A percentile compares a stretch with the other conserved stretches of the same genome.
These are phyloP conservation scores for Blastocystis sp. DNA, from an alignment of 352 stramenopile genomes.

Conservation along the genomic window DNA sequence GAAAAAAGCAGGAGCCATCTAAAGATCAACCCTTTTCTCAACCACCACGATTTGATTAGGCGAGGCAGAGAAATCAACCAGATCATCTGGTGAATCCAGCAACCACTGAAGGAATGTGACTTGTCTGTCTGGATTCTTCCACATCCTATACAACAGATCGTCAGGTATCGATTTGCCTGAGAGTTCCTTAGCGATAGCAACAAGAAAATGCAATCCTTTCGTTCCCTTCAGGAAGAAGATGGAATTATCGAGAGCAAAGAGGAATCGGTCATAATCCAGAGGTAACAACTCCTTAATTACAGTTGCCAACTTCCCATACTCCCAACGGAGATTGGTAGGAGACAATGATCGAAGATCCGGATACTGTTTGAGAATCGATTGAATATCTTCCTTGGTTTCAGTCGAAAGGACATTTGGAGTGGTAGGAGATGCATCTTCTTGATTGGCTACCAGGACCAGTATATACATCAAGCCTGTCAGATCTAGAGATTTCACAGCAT, in stretches of 20 bases:
- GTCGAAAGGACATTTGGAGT: background rate
- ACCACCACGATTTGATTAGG: conserved; percentile 15
- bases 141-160: background rate
- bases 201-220: background rate
- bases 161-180: background rate
- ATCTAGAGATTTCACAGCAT: background rate
- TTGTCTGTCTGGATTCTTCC: conserved; percentile 12
- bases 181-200: background rate
- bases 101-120: background rate
- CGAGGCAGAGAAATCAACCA: background rate
- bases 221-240: background rate
- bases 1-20: background rate
- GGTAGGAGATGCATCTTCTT: background rate
- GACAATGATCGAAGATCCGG: background rate
- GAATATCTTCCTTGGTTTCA: background rate
- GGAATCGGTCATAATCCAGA: background rate
- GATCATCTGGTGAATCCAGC: background rate
- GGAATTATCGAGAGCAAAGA: background rate
- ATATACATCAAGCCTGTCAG: background rate
- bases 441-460: background rate
- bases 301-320: background rate
- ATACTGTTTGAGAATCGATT: conserved; percentile 6
- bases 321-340: background rate
- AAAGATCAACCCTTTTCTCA: background rate
- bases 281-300: conserved; percentile 7